Conservation (phyloP, 2,329 filamentous ascomycete species). For the Apiospora koreana region DNA sequence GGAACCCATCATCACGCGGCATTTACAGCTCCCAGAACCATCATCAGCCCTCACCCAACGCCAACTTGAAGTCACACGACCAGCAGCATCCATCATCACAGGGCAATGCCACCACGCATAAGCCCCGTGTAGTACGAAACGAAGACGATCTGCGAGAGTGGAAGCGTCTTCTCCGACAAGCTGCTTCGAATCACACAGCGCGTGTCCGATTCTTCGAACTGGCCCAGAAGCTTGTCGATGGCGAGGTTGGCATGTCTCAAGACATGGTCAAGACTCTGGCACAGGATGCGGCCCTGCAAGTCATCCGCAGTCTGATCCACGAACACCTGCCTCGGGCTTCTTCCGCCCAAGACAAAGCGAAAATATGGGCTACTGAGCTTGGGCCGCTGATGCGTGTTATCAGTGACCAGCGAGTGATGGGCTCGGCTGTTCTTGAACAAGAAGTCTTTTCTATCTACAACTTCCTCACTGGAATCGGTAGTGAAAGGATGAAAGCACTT, state of each 20-base stretch:
- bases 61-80: background rate
- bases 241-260: slow-evolving; percentile 31
- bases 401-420: slow-evolving; percentile 34
- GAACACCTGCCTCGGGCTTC: slow-evolving; percentile 20
- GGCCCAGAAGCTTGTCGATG: slow-evolving; percentile 31
- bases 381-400: slow-evolving; percentile 37
- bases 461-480: slow-evolving; percentile 36
- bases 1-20: background rate
- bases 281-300: slow-evolving; percentile 28
- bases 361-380: slow-evolving; percentile 29
- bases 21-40: background rate
- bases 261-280: slow-evolving; percentile 31
- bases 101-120: background rate
- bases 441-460: slow-evolving; percentile 37
- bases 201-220: slow-evolving; percentile 30
- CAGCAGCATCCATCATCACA: background rate
- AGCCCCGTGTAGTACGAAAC: background rate
- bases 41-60: background rate
- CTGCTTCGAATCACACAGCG: background rate
- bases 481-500: slow-evolving; percentile 30
- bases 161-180: slow-evolving; percentile 22
- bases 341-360: background rate
- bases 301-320: slow-evolving; percentile 28
- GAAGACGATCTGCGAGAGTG: slow-evolving; percentile 49
- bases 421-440: slow-evolving; percentile 41